Conservation (phyloP, 2,329 filamentous ascomycete species). For the Beauveria pseudobassiana region DNA sequence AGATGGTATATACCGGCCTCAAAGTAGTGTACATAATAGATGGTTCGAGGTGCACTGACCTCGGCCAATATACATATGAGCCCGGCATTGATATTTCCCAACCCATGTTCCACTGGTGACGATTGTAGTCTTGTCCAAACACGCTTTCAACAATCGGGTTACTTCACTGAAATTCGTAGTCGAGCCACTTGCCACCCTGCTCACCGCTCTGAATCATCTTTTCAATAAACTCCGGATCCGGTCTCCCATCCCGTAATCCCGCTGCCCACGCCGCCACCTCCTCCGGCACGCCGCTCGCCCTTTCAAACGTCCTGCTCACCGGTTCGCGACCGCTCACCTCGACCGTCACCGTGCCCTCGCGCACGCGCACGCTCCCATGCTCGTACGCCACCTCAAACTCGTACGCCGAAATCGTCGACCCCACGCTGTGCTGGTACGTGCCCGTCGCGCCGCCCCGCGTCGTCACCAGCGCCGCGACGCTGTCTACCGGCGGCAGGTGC, state of each 20-base stretch:
- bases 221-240: slow-evolving; percentile 49
- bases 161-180: slow-evolving; percentile 30
- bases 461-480: slow-evolving; percentile 51
- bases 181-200: slow-evolving; percentile 31
- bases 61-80: too few species aligned
- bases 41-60: background rate
- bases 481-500: slow-evolving; percentile 59
- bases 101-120: background rate
- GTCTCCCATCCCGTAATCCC: slow-evolving; percentile 38
- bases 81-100: too few species aligned
- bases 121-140: background rate
- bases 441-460: slow-evolving; percentile 48
- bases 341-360: slow-evolving; percentile 36
- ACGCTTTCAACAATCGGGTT: background rate
- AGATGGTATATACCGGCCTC: background rate
- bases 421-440: slow-evolving; percentile 49
- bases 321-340: slow-evolving; percentile 24
- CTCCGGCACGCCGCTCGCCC: slow-evolving; percentile 46
- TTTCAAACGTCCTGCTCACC: slow-evolving; percentile 35
- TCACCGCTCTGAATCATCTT: slow-evolving; percentile 42
- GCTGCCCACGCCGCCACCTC: slow-evolving; percentile 57
- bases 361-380: slow-evolving; percentile 44
- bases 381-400: slow-evolving; percentile 53
- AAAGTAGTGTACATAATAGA: background rate
- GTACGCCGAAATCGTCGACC: slow-evolving; percentile 44